Evolutionary conservation across 2,329 filamentous ascomycete genomes (phyloP).

Genomic region (Akanthomyces uredinophilus): DNA sequence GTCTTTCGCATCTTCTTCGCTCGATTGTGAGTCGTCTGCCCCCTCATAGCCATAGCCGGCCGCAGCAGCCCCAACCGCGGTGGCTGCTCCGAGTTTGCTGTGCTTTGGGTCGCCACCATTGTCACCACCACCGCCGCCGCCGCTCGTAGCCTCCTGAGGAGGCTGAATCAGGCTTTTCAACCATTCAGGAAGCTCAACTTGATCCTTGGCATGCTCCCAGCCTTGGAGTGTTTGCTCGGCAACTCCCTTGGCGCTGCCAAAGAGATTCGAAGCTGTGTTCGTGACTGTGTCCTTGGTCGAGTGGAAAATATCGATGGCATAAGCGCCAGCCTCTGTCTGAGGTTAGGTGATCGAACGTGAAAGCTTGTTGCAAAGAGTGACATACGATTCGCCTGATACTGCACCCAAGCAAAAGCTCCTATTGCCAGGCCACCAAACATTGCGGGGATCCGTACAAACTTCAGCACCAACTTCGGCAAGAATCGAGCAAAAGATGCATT

Average conservation of each 20-base stretch:
- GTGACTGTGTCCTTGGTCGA: slow-evolving; percentile 67
- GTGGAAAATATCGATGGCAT: slow-evolving; percentile 61
- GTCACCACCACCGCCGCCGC: slow-evolving; percentile 45
- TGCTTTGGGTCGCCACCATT: slow-evolving; percentile 51
- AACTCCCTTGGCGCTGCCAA: slow-evolving; percentile 67
- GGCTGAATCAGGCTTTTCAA: slow-evolving; percentile 65
- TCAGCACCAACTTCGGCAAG: slow-evolving; percentile 83
- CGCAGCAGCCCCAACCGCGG: slow-evolving; percentile 65
- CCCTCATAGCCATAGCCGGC: slow-evolving; percentile 75
- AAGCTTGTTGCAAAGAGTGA: slow-evolving; percentile 19
- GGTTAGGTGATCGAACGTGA: slow-evolving; percentile 21
- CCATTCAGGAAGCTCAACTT: slow-evolving; percentile 68
- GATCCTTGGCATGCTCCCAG: slow-evolving; percentile 79
- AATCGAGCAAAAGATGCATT: slow-evolving; percentile 61
- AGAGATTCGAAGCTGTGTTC: slow-evolving; percentile 62
- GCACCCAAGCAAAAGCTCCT: slow-evolving; percentile 83
- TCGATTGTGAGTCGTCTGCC: slow-evolving; percentile 53
- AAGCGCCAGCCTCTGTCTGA: slow-evolving; percentile 42
- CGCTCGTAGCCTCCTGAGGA: slow-evolving; percentile 40
- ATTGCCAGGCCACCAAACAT: slow-evolving; percentile 87
- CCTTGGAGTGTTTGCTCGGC: slow-evolving; percentile 74
- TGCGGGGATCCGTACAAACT: slow-evolving; percentile 81
- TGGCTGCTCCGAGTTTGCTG: slow-evolving; percentile 56
- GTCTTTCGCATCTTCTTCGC: slow-evolving; percentile 68
- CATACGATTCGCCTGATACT: slow-evolving; percentile 89